phyloP scores from a whole-genome alignment of 495 filamentous ascomycete genomes.

The Annulohypoxylon maeteangense region DNA sequence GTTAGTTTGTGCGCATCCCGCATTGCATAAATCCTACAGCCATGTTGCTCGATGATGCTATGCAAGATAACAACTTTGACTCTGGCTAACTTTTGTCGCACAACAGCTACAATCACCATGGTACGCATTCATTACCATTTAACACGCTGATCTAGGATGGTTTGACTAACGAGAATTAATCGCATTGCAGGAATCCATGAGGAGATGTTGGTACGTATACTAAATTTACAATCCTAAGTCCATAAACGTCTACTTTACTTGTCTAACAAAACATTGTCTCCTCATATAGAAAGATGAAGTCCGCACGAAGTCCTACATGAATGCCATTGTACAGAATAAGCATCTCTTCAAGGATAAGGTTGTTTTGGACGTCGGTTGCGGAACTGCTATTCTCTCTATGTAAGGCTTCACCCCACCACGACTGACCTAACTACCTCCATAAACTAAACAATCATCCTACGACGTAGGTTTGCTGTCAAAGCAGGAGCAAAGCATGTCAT shows the following conservation, averaged over 20 bases:
- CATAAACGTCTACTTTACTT: slow-evolving; percentile 6
- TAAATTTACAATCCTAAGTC: slow-evolving; percentile 6
- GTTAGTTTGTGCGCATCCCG: slow-evolving; percentile 58
- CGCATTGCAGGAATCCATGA: slow-evolving; percentile 83
- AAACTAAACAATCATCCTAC: slow-evolving; percentile 20
- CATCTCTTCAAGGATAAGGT: slow-evolving; percentile 89
- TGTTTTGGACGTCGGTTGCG: slow-evolving; percentile 93
- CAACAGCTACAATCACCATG: slow-evolving; percentile 92
- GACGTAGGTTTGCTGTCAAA: slow-evolving; percentile 78
- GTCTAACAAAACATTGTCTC: slow-evolving; percentile 33
- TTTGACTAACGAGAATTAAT: slow-evolving; percentile 48
- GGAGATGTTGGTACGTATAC: slow-evolving; percentile 89
- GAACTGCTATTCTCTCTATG: slow-evolving; percentile 93
- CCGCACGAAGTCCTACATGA: slow-evolving; percentile 92
- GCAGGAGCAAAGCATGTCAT: slow-evolving; percentile 92
- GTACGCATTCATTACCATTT: slow-evolving; percentile 60
- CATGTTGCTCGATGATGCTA: background rate
- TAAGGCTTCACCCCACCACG: slow-evolving; percentile 42
- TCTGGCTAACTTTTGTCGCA: slow-evolving; percentile 47
- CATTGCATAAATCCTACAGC: slow-evolving; percentile 24
- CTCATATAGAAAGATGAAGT: slow-evolving; percentile 91
- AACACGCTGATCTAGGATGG: background rate
- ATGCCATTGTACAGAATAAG: slow-evolving; percentile 95
- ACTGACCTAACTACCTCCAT: background rate
- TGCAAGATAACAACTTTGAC: slow-evolving; percentile 17